Evolutionary conservation across 2,329 filamentous ascomycete genomes (phyloP).

Genomic region (Thielaviopsis populi): DNA sequence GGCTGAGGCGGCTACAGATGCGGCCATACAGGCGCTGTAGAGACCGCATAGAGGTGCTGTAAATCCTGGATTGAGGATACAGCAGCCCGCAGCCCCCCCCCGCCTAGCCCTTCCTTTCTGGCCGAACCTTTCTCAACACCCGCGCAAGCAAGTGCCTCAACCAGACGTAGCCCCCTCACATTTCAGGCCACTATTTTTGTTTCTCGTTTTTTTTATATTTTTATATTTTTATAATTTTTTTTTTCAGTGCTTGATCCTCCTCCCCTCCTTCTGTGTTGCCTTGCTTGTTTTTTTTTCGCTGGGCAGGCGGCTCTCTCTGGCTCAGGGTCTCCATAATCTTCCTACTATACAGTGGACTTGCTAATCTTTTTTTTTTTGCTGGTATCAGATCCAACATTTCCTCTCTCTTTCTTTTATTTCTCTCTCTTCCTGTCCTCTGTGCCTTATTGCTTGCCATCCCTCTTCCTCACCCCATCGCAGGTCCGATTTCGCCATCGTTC

Average conservation of each 20-base stretch:
- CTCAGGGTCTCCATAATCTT: conserved; percentile 2
- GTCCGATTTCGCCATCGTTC: conserved; percentile 13
- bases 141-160: conserved; percentile 9
- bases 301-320: not conserved
- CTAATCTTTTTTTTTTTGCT: conserved; percentile 1
- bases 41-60: not conserved
- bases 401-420: not conserved
- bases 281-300: not conserved
- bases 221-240: too few relatives aligned
- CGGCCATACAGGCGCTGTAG: not conserved
- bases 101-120: conserved; percentile 16
- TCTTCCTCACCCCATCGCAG: conserved; percentile 8
- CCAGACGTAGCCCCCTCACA: conserved; percentile 6
- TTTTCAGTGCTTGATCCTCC: too few relatives aligned
- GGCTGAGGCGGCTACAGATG: not conserved
- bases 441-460: conserved; percentile 6
- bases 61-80: not conserved
- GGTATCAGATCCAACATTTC: conserved; percentile 7
- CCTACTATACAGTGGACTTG: not conserved
- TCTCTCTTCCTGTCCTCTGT: conserved; percentile 6
- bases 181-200: conserved; percentile 12
- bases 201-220: too few relatives aligned
- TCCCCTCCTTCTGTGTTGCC: not conserved
- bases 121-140: not conserved
- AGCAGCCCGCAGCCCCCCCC: not conserved